Base-by-base conservation (phyloP, 768 basidiomycete species). In the Tricholoma hemisulphureum region DNA sequence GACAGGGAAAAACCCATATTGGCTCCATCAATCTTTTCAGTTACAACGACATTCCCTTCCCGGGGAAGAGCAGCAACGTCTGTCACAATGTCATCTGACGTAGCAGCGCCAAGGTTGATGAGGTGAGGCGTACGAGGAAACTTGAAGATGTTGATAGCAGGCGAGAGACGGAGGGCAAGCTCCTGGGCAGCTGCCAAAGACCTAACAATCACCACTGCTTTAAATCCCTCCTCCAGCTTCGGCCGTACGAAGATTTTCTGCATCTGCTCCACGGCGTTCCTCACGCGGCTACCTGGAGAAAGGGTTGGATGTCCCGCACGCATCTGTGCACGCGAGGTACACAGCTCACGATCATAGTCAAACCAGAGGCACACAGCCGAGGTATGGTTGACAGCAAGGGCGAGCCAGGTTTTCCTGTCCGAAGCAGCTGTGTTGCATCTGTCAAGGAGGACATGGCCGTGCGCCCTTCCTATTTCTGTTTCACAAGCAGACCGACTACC, bases 11-110 rank as follows among this genome's bases (percentile, higher is more conserved):
- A 81, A 6, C 83, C 86, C 80, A 86, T 81, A 66, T 87, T 86
- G 37, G 85, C 83, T 3, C 86, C 86, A 68, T 86, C 85, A 50
- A 86, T 74, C 63, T 87, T 86, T 63, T 87, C 86, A 3, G 83
- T 84, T 65, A 86, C 77, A 34, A 83, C 71, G 51, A 81, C 74
- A 55, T 72, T 67, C 7, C 71, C 73, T 29, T 58, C 51, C 31
- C 51, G 26, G 26, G 59, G 63, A 51, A 63, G 53, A 26, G 61
- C 32, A 11, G 62, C 51, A 13, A 68, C 50, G 35, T 75, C 69
- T 6, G 67, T 55, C 2, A 79, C 66, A n/a, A 83, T 65, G 60
- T 87, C 85, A 67, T 86, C 86, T 0, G 67, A 63, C 1, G 81
- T 80, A 3, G 78, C 81, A 0, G 81, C 83, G 3, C 86, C 86